phyloP scores from a whole-genome alignment of 2,329 filamentous ascomycete species.

The Dendrostoma leiphaemia region DNA sequence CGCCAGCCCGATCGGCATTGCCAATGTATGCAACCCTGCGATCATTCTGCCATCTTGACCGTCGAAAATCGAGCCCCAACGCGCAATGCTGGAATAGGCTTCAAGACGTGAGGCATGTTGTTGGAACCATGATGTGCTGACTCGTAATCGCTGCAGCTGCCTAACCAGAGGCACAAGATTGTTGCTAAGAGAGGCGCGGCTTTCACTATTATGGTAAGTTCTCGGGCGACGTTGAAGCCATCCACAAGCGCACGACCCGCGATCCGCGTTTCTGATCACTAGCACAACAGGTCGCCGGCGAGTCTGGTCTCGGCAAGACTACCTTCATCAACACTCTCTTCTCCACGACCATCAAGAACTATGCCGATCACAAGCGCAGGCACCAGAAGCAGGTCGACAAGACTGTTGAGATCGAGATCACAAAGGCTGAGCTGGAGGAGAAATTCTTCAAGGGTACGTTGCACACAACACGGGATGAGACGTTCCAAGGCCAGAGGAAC shows the following conservation, averaged over 20 bases:
- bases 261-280: neutral
- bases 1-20: constrained; percentile 70
- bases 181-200: constrained; percentile 84
- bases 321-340: constrained; percentile 99
- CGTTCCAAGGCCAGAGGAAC: neutral
- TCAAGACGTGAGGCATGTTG: neutral
- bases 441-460: constrained; percentile 98
- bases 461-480: constrained; percentile 4
- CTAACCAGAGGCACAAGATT: constrained; percentile 74
- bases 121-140: neutral
- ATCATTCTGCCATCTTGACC: neutral
- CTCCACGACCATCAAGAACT: constrained; percentile 99
- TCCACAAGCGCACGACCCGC: neutral
- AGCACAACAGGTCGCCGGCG: constrained; percentile 77
- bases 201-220: constrained; percentile 95
- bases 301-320: constrained; percentile 97
- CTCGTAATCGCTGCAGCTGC: constrained; percentile 37
- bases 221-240: neutral
- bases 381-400: constrained; percentile 99
- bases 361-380: constrained; percentile 98
- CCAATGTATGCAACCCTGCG: constrained; percentile 25
- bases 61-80: neutral
- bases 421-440: constrained; percentile 98
- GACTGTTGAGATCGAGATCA: constrained; percentile 99
- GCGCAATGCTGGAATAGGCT: neutral